Conservation (phyloP, 1,284 basidiomycete species). For the Sanghuangporus weigelae region DNA sequence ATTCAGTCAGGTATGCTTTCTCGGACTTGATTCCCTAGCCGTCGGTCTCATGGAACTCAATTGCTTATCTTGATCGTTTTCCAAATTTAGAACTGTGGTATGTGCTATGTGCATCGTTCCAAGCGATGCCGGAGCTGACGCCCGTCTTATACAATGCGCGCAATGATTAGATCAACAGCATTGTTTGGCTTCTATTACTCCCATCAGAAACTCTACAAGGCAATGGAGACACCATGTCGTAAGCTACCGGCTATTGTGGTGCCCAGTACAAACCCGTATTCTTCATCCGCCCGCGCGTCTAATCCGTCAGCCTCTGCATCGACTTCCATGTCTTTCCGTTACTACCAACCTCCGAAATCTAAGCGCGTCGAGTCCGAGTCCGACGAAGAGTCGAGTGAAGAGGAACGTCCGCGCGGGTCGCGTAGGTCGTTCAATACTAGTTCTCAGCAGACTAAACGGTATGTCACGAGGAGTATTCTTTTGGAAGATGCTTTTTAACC, state of each 20-base stretch:
- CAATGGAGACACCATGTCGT: conserved; percentile 5
- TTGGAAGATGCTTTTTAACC: not conserved
- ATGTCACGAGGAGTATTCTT: not conserved
- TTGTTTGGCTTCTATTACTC: not conserved
- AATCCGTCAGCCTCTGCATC: conserved; percentile 4
- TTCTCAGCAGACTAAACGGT: conserved; percentile 5
- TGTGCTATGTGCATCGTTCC: not conserved
- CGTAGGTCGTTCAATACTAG: conserved; percentile 1
- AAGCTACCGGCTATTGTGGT: conserved; percentile 2
- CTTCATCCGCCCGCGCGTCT: not conserved
- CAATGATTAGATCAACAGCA: not conserved
- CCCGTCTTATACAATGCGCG: too few species aligned
- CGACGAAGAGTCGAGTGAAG: conserved; percentile 14
- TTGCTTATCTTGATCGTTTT: not conserved
- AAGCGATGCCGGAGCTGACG: not conserved
- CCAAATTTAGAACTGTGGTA: not conserved
- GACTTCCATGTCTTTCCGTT: conserved; percentile 19
- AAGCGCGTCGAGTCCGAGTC: conserved; percentile 10
- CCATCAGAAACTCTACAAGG: not conserved
- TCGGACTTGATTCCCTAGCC: not conserved
- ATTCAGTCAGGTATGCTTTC: not conserved
- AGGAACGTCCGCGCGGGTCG: not conserved
- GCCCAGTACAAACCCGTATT: conserved; percentile 3
- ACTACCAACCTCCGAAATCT: conserved; percentile 17
- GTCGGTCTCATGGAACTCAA: not conserved